These are phyloP conservation scores for Talaromyces sp. DNA, from an alignment of 2,329 filamentous ascomycete genomes.

Conservation along the genomic window DNA sequence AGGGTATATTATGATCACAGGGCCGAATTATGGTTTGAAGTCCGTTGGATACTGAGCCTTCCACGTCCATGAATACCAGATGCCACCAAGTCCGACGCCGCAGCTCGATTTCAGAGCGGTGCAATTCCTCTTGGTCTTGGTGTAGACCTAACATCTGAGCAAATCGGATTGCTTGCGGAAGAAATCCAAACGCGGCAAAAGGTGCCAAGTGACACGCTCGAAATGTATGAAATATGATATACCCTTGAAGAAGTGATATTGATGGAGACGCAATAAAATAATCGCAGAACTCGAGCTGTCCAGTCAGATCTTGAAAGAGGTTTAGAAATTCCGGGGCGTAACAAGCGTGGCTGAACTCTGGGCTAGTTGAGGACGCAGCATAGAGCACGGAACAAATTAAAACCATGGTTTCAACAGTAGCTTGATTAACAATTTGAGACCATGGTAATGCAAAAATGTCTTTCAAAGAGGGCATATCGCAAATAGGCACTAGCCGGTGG, in stretches of 20 bases:
- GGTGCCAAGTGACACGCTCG: not conserved
- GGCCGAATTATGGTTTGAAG: not conserved
- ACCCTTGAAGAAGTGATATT: conserved; percentile 1
- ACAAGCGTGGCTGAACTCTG: not conserved
- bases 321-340: not conserved
- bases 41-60: not conserved
- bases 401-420: not conserved
- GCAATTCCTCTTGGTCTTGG: not conserved
- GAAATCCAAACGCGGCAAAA: not conserved
- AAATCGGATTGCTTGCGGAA: not conserved
- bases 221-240: not conserved
- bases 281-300: not conserved
- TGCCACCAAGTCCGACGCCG: not conserved
- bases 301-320: not conserved
- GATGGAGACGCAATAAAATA: not conserved
- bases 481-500: not conserved
- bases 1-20: not conserved
- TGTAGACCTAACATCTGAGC: not conserved
- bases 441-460: not conserved
- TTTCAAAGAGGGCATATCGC: not conserved
- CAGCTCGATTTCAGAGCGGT: not conserved
- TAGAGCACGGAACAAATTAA: not conserved
- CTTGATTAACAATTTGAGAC: not conserved
- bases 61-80: not conserved
- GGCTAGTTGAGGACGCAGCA: not conserved